These are phyloP conservation scores for Tylopilus rubrobrunneus DNA, from an alignment of 768 basidiomycete genomes.

Conservation along the genomic window DNA sequence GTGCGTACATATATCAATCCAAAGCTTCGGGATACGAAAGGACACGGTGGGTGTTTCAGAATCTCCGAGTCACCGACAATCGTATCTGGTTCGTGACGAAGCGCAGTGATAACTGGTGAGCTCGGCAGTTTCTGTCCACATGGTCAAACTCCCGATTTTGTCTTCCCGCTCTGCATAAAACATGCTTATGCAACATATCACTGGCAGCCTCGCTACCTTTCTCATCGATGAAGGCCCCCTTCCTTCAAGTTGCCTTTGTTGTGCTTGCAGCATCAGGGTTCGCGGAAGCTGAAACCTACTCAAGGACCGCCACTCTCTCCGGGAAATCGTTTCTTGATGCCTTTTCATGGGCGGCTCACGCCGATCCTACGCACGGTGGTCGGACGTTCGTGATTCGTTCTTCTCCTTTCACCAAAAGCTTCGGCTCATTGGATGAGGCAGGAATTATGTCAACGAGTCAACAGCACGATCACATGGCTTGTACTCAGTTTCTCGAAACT, in stretches of 20 bases:
- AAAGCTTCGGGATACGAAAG: too few relatives aligned
- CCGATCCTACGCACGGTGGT: constrained; percentile 35
- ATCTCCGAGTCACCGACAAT: too few relatives aligned
- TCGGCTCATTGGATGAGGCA: constrained; percentile 14
- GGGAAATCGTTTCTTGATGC: constrained; percentile 48
- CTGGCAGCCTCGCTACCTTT: too few relatives aligned
- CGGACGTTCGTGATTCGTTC: constrained; percentile 22
- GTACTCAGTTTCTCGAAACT: constrained; percentile 51
- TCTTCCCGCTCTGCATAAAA: too few relatives aligned
- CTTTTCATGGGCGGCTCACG: constrained; percentile 25
- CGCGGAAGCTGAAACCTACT: constrained; percentile 42
- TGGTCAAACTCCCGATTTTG: too few relatives aligned
- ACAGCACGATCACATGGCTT: constrained; percentile 54
- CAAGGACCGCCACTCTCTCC: constrained; percentile 39
- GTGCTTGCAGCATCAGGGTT: constrained; percentile 3
- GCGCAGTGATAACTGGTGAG: too few relatives aligned
- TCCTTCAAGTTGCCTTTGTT: constrained; percentile 7
- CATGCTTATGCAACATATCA: too few relatives aligned
- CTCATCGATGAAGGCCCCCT: too few relatives aligned
- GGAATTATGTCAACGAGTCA: constrained; percentile 42
- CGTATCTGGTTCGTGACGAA: too few relatives aligned
- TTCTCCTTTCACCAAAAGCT: background rate
- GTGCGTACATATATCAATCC: too few relatives aligned
- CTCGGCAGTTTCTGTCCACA: too few relatives aligned
- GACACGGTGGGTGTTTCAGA: too few relatives aligned